Base-by-base conservation (phyloP, 352 stramenopile species). In the Discostella stelligera region DNA sequence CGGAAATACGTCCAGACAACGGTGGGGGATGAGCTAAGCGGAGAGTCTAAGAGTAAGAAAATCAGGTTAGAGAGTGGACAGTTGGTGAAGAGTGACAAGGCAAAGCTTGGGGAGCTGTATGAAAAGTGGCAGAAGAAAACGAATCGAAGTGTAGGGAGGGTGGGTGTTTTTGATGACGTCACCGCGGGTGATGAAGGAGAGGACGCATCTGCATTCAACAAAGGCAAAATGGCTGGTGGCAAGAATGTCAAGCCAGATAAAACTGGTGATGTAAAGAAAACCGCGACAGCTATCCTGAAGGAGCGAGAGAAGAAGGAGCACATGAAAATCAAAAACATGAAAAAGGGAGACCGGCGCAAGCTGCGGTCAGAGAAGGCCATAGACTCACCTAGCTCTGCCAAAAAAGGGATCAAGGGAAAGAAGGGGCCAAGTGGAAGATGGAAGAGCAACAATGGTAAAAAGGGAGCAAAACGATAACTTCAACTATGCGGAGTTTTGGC, bases 111-210 rank as follows among this genome's bases (percentile, higher is more conserved):
- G 16, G 87, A 93, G 46, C 66, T 94, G 0, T 94, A 94, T 79
- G 84, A 90, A 53, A 94, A 93, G 58, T 94, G 89, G 89, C 89
- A 94, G 60, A 93, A 93, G 81, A 93, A 93, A 64, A 93, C 87
- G 1, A 93, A 91, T 66, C 71, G 77, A 13, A 92, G 85, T 56
- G 82, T 94, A 74, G 89, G 89, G 23, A 74, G 89, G 50, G 82
- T 75, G 50, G 87, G 89, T 76, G 81, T 94, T 3, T 93, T 94
- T 84, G 89, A 94, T 84, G 85, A 89, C 65, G 71, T 85, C 49
- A 81, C 66, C 2, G 44, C 70, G 46, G 68, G 68, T 50, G 66
- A 23, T 66, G 64, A 71, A 5, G 18, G 41, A 63, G 66, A 23
- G 61, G 64, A 68, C 4, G 18, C 41, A 63, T 48, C 37, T 48